Conservation (phyloP, 805 yeast species). For the Sugiyamaella boreocaroliniensis region DNA sequence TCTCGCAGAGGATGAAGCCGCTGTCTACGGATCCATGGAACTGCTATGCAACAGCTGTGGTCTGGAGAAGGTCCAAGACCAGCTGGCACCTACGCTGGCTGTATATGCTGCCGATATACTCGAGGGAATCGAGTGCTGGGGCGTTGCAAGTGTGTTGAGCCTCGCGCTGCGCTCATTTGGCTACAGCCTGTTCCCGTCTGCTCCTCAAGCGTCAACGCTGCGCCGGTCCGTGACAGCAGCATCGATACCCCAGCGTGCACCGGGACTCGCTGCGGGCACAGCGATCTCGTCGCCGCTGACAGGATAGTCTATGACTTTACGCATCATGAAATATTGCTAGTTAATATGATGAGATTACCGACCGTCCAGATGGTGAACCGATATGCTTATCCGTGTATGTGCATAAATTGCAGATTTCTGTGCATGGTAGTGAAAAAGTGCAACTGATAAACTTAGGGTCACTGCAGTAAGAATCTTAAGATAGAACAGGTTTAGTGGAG, state of each 20-base stretch:
- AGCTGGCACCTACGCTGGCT: slow-evolving; percentile 23
- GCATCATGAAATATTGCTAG: not conserved
- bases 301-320: not conserved
- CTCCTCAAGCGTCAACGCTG: not conserved
- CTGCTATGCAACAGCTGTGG: slow-evolving; percentile 18
- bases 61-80: slow-evolving; percentile 18
- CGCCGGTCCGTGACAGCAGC: not conserved
- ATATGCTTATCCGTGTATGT: too few species aligned
- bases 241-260: not conserved
- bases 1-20: slow-evolving; percentile 10
- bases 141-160: slow-evolving; percentile 22
- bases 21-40: slow-evolving; percentile 20
- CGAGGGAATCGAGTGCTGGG: slow-evolving; percentile 25
- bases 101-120: slow-evolving; percentile 23
- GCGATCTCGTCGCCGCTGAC: not conserved
- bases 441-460: too few species aligned
- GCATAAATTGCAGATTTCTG: too few species aligned
- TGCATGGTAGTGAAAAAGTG: too few species aligned
- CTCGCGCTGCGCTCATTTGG: slow-evolving; percentile 21
- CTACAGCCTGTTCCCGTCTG: slow-evolving; percentile 16
- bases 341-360: too few species aligned
- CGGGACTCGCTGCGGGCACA: not conserved
- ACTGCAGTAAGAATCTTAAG: too few species aligned
- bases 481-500: too few species aligned
- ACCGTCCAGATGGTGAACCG: too few species aligned